Conservation (phyloP, 2,329 filamentous ascomycete species). For the Colletotrichum sp. region DNA sequence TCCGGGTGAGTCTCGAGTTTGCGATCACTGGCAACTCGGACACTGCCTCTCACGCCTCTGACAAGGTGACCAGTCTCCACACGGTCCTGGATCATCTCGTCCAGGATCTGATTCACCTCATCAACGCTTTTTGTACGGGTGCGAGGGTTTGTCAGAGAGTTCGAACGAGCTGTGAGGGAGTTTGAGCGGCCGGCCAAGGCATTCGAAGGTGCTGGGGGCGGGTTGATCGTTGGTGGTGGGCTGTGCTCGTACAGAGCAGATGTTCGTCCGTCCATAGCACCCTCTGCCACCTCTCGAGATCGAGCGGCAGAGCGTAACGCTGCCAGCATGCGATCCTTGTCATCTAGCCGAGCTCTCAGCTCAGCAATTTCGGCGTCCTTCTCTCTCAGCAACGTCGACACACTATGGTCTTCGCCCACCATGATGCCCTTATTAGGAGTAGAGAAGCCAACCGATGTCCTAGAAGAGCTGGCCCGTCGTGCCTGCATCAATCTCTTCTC, state of each 20-base stretch:
- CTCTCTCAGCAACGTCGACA: constrained; percentile 76
- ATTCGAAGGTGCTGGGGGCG: constrained; percentile 14
- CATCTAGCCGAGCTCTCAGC: constrained; percentile 85
- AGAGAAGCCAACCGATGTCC: constrained; percentile 77
- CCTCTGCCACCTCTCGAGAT: constrained; percentile 82
- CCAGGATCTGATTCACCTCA: constrained; percentile 91
- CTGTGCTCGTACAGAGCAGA: constrained; percentile 28
- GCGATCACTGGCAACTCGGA: constrained; percentile 58
- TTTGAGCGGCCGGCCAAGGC: neutral
- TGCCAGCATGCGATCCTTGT: constrained; percentile 92
- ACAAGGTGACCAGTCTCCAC: constrained; percentile 78
- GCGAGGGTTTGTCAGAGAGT: constrained; percentile 30
- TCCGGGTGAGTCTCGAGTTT: constrained; percentile 43
- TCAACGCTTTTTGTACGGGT: constrained; percentile 75
- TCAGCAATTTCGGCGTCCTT: constrained; percentile 94
- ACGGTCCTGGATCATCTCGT: constrained; percentile 94
- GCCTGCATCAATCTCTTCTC: constrained; percentile 94
- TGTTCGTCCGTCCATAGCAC: constrained; percentile 26
- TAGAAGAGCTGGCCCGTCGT: constrained; percentile 85
- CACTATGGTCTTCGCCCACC: constrained; percentile 80
- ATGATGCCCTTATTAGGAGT: constrained; percentile 66
- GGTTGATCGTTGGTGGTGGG: constrained; percentile 15
- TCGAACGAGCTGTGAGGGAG: neutral
- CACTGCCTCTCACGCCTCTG: constrained; percentile 69
- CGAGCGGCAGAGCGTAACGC: constrained; percentile 85